A percentile compares a stretch with the other conserved stretches of the same genome.
Conservation (phyloP, 2,329 filamentous ascomycete genomes). For the Nigrospora sphaerica region DNA sequence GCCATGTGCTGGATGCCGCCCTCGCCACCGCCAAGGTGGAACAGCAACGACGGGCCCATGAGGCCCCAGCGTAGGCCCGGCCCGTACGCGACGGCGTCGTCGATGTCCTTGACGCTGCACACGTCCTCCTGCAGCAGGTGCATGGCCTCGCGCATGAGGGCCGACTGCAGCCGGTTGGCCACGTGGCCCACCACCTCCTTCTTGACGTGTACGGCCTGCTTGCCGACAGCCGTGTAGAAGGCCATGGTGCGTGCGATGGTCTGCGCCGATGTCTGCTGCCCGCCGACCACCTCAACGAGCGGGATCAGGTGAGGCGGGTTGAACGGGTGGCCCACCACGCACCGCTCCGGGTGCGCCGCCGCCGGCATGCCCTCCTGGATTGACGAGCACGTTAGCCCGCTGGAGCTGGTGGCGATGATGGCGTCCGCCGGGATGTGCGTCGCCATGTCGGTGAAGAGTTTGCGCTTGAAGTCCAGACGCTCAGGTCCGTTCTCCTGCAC, state of each 20-base stretch:
- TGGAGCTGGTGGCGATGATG: constrained; percentile 31
- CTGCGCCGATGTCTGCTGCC: constrained; percentile 17
- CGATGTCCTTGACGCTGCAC: constrained; percentile 7
- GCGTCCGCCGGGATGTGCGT: constrained; percentile 17
- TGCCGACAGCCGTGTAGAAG: constrained; percentile 32
- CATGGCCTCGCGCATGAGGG: constrained; percentile 27
- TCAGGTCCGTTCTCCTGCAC: constrained; percentile 29
- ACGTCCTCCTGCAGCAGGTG: constrained; percentile 13
- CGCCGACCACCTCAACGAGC: constrained; percentile 36
- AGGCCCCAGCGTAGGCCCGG: constrained; percentile 12
- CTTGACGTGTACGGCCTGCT: constrained; percentile 29
- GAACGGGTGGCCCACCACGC: constrained; percentile 38
- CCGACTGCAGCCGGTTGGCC: constrained; percentile 36
- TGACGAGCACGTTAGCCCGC: constrained; percentile 25
- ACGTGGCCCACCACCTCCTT: constrained; percentile 34
- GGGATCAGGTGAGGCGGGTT: constrained; percentile 41
- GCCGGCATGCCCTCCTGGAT: constrained; percentile 17
- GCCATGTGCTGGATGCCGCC: constrained; percentile 10
- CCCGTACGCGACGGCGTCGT: constrained; percentile 9
- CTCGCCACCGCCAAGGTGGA: constrained; percentile 11
- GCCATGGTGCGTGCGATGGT: constrained; percentile 19
- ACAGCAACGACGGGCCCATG: constrained; percentile 11
- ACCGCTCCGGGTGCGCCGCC: constrained; percentile 17
- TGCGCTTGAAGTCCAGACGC: constrained; percentile 28
- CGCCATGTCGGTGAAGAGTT: constrained; percentile 26